Base-by-base conservation (phyloP, 1,284 basidiomycete genomes). In the Microstroma glucosiphilum region DNA sequence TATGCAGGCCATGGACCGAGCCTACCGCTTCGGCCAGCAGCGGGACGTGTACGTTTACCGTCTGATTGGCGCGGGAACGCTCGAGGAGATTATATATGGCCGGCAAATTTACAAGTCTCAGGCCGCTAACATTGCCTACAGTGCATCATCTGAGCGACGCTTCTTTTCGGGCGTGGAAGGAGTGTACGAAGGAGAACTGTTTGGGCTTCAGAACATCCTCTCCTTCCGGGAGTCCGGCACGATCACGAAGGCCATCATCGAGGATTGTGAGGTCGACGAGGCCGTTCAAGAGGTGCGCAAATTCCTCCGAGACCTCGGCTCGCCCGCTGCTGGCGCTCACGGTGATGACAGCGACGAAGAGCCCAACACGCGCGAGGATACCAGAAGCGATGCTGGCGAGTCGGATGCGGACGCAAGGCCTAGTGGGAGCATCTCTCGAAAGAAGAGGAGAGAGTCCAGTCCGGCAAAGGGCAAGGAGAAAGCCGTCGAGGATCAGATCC, bases 51-150 rank as follows among this genome's bases (percentile, higher is more conserved):
- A 69, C 40, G 70, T 74, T 25, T 72, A 65, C 48, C 67, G 72
- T 0, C 63, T 74, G 26, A 69, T 74, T 41, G 69, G 67, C 23
- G 63, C 66, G 23, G 72, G 72, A 17, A 69, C 69, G 26, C 62
- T 74, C 4, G 72, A 74, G 42, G 69, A 82, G 69, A 65, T 80
- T 15, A 80, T 91, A 40, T 91, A 91, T 70, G 88, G 88, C 0
- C 85, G 90, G 4, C 90, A 92, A 79, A 83, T 92, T 9, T 91
- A 91, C 80, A 92, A 92, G 78, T 89, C 90, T 71, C 90, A 91
- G 73, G 88, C 90, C 73, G 91, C 91, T 88, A 85, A 86, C 15
- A 90, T 91, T 57, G 90, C 87, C 0, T 92, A 92, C 73, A 65
- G 62, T 21, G 69, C 70, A 7, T 63, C 71, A 26, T 61, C 64